These are phyloP conservation scores for Solioccasus polychromus DNA, from an alignment of 768 basidiomycete species.

Conservation along the genomic window DNA sequence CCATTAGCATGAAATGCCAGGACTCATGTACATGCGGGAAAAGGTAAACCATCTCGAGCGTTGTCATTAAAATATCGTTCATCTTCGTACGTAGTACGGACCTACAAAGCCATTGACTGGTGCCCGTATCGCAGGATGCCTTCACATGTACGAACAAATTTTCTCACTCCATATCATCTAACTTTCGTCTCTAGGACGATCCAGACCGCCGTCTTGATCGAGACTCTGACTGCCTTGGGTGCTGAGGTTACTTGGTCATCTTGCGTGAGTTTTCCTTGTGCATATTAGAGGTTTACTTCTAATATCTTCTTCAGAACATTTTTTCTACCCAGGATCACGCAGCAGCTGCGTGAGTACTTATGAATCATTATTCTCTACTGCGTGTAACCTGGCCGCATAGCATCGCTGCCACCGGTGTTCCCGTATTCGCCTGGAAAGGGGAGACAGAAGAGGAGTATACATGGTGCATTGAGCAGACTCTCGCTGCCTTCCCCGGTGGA, in stretches of 20 bases:
- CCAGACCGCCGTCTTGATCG: slow-evolving; percentile 97
- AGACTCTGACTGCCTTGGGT: slow-evolving; percentile 92
- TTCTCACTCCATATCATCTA: neutral
- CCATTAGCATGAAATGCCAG: slow-evolving; percentile 85
- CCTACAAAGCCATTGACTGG: slow-evolving; percentile 84
- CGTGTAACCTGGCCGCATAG: slow-evolving; percentile 35
- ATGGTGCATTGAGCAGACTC: slow-evolving; percentile 98
- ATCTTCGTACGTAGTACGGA: slow-evolving; percentile 55
- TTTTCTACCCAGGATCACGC: slow-evolving; percentile 99
- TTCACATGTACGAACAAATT: slow-evolving; percentile 76
- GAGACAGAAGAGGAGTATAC: slow-evolving; percentile 98
- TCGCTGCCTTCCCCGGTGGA: slow-evolving; percentile 82
- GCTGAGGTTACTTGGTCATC: slow-evolving; percentile 99
- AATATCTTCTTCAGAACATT: slow-evolving; percentile 67
- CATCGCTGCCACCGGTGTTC: slow-evolving; percentile 96
- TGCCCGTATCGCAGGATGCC: slow-evolving; percentile 95
- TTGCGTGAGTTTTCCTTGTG: slow-evolving; percentile 56
- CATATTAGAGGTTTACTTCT: neutral
- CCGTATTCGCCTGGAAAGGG: slow-evolving; percentile 99
- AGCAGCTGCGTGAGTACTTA: slow-evolving; percentile 77
- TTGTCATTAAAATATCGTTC: slow-evolving; percentile 8
- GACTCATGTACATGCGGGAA: slow-evolving; percentile 87
- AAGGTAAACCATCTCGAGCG: slow-evolving; percentile 54
- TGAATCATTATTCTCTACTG: neutral
- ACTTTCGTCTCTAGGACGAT: slow-evolving; percentile 69